A percentile compares a stretch with the other conserved stretches of the same genome.
These are phyloP conservation scores for Monosporascus sp. DNA, from an alignment of 2,329 filamentous ascomycete species.

Conservation along the genomic window DNA sequence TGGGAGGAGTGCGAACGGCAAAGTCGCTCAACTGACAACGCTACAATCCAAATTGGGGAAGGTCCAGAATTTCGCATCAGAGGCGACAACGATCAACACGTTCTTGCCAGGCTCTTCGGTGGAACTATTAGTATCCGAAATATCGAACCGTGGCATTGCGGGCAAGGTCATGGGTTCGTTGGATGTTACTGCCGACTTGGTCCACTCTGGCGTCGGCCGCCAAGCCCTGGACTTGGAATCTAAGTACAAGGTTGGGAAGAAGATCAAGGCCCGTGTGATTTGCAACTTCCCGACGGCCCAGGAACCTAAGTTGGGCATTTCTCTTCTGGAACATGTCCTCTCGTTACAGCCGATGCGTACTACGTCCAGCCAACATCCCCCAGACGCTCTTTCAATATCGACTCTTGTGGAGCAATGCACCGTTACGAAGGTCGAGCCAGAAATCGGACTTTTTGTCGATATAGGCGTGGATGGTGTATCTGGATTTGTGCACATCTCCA, in stretches of 20 bases:
- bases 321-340: conserved; percentile 78
- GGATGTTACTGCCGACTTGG: conserved; percentile 82
- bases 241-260: conserved; percentile 78
- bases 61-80: conserved; percentile 59
- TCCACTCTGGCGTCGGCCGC: conserved; percentile 78
- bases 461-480: conserved; percentile 61
- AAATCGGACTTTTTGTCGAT: conserved; percentile 76
- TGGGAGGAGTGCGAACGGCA: conserved; percentile 69
- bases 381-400: conserved; percentile 63
- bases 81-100: conserved; percentile 81
- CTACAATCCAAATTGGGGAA: conserved; percentile 66
- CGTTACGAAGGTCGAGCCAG: conserved; percentile 73
- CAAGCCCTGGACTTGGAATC: conserved; percentile 66
- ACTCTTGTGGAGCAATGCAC: conserved; percentile 72
- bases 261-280: conserved; percentile 79
- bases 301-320: conserved; percentile 79
- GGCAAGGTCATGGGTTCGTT: conserved; percentile 92
- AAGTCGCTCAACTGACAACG: conserved; percentile 81
- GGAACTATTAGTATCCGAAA: conserved; percentile 76
- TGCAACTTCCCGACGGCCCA: conserved; percentile 80
- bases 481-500: conserved; percentile 94
- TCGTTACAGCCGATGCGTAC: conserved; percentile 49
- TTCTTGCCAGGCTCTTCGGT: conserved; percentile 91
- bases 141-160: conserved; percentile 66
- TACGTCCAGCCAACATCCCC: conserved; percentile 41